Evolutionary conservation across 2,329 filamentous ascomycete genomes (phyloP).

Genomic region (Helicocarpus griseus): DNA sequence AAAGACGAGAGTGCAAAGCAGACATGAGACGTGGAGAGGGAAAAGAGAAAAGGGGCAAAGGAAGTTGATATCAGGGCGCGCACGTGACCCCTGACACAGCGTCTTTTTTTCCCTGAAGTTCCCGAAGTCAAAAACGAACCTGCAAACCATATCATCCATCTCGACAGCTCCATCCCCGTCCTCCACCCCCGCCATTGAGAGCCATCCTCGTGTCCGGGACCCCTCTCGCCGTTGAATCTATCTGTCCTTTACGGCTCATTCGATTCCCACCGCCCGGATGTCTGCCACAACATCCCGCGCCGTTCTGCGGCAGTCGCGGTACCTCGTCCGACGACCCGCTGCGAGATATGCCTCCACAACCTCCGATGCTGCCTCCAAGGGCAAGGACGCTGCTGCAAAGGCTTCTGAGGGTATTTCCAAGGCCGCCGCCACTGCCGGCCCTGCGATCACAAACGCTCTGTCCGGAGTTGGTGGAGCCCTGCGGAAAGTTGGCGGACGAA

Average conservation of each 20-base stretch:
- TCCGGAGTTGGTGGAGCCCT: constrained; percentile 57
- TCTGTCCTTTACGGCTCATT: constrained; percentile 13
- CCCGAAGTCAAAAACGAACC: constrained; percentile 26
- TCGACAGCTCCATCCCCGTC: constrained; percentile 23
- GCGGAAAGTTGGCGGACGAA: constrained; percentile 70
- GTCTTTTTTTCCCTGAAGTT: constrained; percentile 29
- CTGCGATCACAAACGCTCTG: constrained; percentile 64
- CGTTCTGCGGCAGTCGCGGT: constrained; percentile 38
- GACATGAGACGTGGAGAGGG: no score
- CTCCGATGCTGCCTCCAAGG: constrained; percentile 36
- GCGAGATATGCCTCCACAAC: constrained; percentile 40
- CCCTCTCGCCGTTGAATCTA: constrained; percentile 18
- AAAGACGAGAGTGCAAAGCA: background rate
- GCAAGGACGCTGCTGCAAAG: constrained; percentile 45
- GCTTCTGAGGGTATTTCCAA: constrained; percentile 74
- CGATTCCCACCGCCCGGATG: constrained; percentile 27
- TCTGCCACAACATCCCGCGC: constrained; percentile 34
- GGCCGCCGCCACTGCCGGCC: constrained; percentile 70
- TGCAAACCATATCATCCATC: constrained; percentile 19
- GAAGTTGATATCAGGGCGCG: background rate
- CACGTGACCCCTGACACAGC: background rate
- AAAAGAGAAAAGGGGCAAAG: no score
- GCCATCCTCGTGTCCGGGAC: constrained; percentile 22
- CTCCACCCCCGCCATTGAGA: constrained; percentile 32
- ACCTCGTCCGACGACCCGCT: constrained; percentile 36